Percentiles rank a stretch among this genome's conserved stretches.
phyloP scores from a whole-genome alignment of 2,329 filamentous ascomycete species.

The Alternaria dauci region DNA sequence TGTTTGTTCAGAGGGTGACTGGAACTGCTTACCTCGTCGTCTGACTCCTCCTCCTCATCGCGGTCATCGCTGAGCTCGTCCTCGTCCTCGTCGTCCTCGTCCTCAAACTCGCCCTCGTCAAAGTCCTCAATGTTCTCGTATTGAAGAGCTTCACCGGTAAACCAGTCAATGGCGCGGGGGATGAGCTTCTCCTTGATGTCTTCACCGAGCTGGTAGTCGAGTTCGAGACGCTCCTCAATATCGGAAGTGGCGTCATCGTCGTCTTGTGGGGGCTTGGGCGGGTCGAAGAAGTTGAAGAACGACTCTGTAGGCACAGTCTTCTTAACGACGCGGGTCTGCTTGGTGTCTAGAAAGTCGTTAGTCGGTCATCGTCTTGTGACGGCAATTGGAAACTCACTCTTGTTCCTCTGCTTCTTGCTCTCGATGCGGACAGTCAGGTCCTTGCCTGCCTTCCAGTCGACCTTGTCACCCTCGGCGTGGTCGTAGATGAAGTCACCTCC shows the following conservation, averaged over 20 bases:
- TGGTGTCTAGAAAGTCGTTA: slow-evolving; percentile 74
- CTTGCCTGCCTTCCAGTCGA: slow-evolving; percentile 93
- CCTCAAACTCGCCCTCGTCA: slow-evolving; percentile 82
- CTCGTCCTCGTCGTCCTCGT: slow-evolving; percentile 92
- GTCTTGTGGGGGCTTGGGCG: slow-evolving; percentile 82
- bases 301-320: slow-evolving; percentile 98
- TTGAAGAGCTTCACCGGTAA: slow-evolving; percentile 95
- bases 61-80: slow-evolving; percentile 84
- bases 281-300: slow-evolving; percentile 98
- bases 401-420: slow-evolving; percentile 99
- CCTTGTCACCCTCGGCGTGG: slow-evolving; percentile 97
- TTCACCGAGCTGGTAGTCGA: slow-evolving; percentile 98
- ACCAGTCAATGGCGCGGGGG: slow-evolving; percentile 98
- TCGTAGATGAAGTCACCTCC: slow-evolving; percentile 99
- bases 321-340: slow-evolving; percentile 98
- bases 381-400: slow-evolving; percentile 72
- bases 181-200: slow-evolving; percentile 99
- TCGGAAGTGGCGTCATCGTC: slow-evolving; percentile 82
- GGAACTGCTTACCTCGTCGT: slow-evolving; percentile 48
- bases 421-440: slow-evolving; percentile 94
- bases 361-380: neutral
- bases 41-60: slow-evolving; percentile 71
- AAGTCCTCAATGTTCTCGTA: slow-evolving; percentile 93
- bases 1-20: neutral
- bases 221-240: slow-evolving; percentile 96